Base-by-base conservation (phyloP, 2,329 filamentous ascomycete species). In the Xylariaceae sp. region DNA sequence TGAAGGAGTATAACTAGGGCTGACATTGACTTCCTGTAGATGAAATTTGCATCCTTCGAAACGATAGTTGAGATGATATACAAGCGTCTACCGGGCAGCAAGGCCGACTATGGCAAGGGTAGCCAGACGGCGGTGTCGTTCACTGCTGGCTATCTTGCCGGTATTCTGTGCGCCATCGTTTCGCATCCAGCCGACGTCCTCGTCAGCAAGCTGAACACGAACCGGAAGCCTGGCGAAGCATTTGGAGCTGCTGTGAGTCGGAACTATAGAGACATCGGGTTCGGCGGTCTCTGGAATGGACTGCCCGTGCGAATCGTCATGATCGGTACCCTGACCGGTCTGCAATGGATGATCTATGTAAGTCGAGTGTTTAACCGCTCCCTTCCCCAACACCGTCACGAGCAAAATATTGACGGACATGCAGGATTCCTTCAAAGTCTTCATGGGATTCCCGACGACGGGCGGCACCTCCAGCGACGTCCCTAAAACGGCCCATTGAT, bases 341-440 rank as follows among this genome's bases (percentile, higher is more conserved):
- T 94, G 46, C 88, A 95, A 69, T 95, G 88, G 88, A 87, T 94
- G 82, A 92, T 89, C 61, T 92, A 89, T 67, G 83, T 76, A 55
- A 70, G 73, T 64, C 38, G 52, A 24, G 21, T 24, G 6, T 11
- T 14, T 58, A 36, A 59, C 43, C 1, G 34, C 40, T 31, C 49
- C 38, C 27, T 32, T n/a, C 12, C 33, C 4, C 21, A 30, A 23
- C 38, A 44, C n/a, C 9, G n/a, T n/a, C n/a, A n/a, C n/a, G n/a
- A n/a, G n/a, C n/a, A n/a, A n/a, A 24, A 7, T 34, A 29, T 39
- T 49, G 35, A 49, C 44, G 17, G 9, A 28, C 12, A 18, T 40
- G 37, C 45, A 80, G 75, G 85, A 90, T 56, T 88, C 84, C 51
- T 89, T 89, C 74, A 90, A 92, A 76, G 86, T 92, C 57, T 86